phyloP scores from a whole-genome alignment of 768 basidiomycete species.

The Botryobasidium botryosum region DNA sequence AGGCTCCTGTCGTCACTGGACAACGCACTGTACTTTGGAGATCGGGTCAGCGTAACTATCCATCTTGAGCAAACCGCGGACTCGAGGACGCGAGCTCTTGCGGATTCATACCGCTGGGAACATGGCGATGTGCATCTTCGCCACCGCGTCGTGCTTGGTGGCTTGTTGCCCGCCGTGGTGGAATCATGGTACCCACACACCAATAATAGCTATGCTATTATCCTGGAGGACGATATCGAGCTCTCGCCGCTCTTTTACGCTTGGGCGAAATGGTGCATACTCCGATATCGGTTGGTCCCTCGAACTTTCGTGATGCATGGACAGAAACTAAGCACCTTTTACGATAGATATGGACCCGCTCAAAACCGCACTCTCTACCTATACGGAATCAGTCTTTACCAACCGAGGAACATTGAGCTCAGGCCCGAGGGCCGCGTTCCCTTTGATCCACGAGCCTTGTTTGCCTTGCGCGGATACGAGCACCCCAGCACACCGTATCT shows the following conservation, averaged over 20 bases:
- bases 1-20: constrained; percentile 50
- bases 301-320: not conserved
- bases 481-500: constrained; percentile 51
- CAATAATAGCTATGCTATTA: constrained; percentile 56
- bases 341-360: constrained; percentile 35
- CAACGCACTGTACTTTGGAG: constrained; percentile 46
- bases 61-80: constrained; percentile 68
- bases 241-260: constrained; percentile 72
- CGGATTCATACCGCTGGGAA: constrained; percentile 37
- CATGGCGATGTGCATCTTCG: constrained; percentile 44
- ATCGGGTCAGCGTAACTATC: constrained; percentile 42
- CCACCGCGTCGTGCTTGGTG: constrained; percentile 62
- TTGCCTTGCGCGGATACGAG: constrained; percentile 23
- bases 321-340: constrained; percentile 3
- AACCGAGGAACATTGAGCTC: constrained; percentile 68
- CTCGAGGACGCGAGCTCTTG: constrained; percentile 35
- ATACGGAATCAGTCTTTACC: constrained; percentile 74
- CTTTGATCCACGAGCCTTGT: constrained; percentile 49
- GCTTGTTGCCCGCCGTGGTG: constrained; percentile 65
- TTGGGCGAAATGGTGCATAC: constrained; percentile 66
- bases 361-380: constrained; percentile 29
- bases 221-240: constrained; percentile 80
- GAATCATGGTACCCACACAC: constrained; percentile 77
- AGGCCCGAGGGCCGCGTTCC: constrained; percentile 44
- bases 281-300: constrained; percentile 45